These are phyloP conservation scores for Trypanosomatidae sp. DNA, from an alignment of 208 protist genomes.

Conservation along the genomic window DNA sequence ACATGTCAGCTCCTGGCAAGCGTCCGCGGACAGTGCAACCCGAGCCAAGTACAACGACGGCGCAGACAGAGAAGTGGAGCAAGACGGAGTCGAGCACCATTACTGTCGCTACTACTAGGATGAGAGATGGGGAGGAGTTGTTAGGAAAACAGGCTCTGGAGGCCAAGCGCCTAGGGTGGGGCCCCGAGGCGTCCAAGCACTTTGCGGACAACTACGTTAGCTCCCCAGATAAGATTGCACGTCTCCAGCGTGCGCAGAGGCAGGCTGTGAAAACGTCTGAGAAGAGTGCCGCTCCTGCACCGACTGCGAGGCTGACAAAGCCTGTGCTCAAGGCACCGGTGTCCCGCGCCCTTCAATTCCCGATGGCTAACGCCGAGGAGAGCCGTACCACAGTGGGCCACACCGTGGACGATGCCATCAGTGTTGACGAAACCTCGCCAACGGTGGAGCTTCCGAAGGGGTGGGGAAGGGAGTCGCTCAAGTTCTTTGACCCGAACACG, in stretches of 20 bases:
- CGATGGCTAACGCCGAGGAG: background rate
- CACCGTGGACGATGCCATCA: slow-evolving; percentile 27
- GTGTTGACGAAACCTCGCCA: slow-evolving; percentile 28
- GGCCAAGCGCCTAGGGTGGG: slow-evolving; percentile 45
- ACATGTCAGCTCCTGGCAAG: slow-evolving; percentile 64
- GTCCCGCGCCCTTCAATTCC: slow-evolving; percentile 12
- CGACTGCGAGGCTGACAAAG: slow-evolving; percentile 12
- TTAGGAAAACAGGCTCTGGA: slow-evolving; percentile 2
- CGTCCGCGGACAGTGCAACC: slow-evolving; percentile 19
- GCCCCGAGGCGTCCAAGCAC: slow-evolving; percentile 64
- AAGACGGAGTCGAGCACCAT: slow-evolving; percentile 3
- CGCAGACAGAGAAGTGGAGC: slow-evolving; percentile 11
- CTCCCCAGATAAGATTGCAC: slow-evolving; percentile 55
- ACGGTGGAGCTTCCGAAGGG: slow-evolving; percentile 42
- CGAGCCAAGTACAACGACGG: background rate
- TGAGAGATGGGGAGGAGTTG: background rate
- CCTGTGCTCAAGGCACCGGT: slow-evolving; percentile 4
- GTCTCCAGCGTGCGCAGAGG: slow-evolving; percentile 14
- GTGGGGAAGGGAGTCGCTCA: slow-evolving; percentile 68
- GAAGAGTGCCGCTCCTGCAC: background rate
- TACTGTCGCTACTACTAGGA: too few relatives aligned
- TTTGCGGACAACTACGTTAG: slow-evolving; percentile 77
- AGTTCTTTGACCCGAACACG: slow-evolving; percentile 79
- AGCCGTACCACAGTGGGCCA: slow-evolving; percentile 40
- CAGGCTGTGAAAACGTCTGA: background rate